Evolutionary conservation across 345 rosid species (phyloP).

Genomic region (sweet orange (Citrus sinensis)): DVS_A1.0 CM039164.1:2000001-2000500

Average conservation of each 20-base stretch:
- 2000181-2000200: slow-evolving; percentile 63
- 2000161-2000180: slow-evolving; percentile 72
- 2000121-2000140: slow-evolving; percentile 22
- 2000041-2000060: slow-evolving; percentile 29
- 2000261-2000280: slow-evolving; percentile 77
- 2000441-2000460: slow-evolving; percentile 87
- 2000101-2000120: slow-evolving; percentile 28
- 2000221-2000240: slow-evolving; percentile 95
- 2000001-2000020: slow-evolving; percentile 63
- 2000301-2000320: slow-evolving; percentile 85
- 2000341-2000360: slow-evolving; percentile 81
- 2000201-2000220: slow-evolving; percentile 87
- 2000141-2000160: slow-evolving; percentile 48
- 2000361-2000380: slow-evolving; percentile 98
- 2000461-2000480: slow-evolving; percentile 87
- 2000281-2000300: slow-evolving; percentile 93
- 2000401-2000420: slow-evolving; percentile 93
- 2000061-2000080: slow-evolving; percentile 80
- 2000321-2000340: slow-evolving; percentile 94
- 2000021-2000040: slow-evolving; percentile 61
- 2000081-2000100: slow-evolving; percentile 62
- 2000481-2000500: slow-evolving; percentile 98
- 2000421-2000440: slow-evolving; percentile 94
- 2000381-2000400: slow-evolving; percentile 96
- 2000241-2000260: slow-evolving; percentile 90